Conservation (phyloP, 2,329 filamentous ascomycete genomes). For the Aspergillus alliaceus region DNA sequence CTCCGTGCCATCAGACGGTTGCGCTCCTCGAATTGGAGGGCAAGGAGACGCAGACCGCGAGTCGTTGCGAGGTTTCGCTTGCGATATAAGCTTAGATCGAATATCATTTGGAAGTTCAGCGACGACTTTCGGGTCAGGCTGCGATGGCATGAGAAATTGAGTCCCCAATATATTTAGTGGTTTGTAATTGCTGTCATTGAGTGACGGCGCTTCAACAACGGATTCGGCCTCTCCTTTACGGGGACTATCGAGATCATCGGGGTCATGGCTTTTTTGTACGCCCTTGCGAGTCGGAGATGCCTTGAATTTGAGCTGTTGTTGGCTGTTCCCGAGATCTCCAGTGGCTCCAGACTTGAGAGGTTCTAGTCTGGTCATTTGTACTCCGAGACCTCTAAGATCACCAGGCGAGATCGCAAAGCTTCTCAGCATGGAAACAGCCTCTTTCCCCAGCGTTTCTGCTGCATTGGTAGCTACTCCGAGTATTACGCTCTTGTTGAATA, state of each 20-base stretch:
- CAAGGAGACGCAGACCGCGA: conserved; percentile 33
- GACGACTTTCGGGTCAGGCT: conserved; percentile 78
- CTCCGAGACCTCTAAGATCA: conserved; percentile 86
- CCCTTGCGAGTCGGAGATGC: conserved; percentile 32
- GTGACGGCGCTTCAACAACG: conserved; percentile 29
- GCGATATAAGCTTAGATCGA: conserved; percentile 68
- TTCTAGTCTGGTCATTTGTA: conserved; percentile 92
- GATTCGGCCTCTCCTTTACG: conserved; percentile 36
- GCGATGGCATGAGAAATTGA: conserved; percentile 83
- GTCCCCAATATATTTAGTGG: conserved; percentile 80
- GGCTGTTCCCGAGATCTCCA: conserved; percentile 68
- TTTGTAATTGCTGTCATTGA: conserved; percentile 49
- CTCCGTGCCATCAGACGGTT: conserved; percentile 30
- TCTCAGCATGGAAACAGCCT: conserved; percentile 80
- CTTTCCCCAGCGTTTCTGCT: conserved; percentile 69
- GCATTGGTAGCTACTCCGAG: conserved; percentile 84
- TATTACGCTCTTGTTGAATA: conserved; percentile 80
- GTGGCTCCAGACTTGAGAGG: conserved; percentile 61
- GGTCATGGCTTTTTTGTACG: conserved; percentile 35
- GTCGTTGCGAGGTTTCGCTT: conserved; percentile 39
- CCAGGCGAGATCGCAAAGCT: conserved; percentile 83
- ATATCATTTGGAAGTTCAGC: conserved; percentile 84
- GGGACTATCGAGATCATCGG: conserved; percentile 51
- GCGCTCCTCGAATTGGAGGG: conserved; percentile 26
- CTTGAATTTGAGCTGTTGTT: conserved; percentile 75